These are phyloP conservation scores for Rhynchosporium secalis DNA, from an alignment of 2,329 filamentous ascomycete genomes.

Conservation along the genomic window DNA sequence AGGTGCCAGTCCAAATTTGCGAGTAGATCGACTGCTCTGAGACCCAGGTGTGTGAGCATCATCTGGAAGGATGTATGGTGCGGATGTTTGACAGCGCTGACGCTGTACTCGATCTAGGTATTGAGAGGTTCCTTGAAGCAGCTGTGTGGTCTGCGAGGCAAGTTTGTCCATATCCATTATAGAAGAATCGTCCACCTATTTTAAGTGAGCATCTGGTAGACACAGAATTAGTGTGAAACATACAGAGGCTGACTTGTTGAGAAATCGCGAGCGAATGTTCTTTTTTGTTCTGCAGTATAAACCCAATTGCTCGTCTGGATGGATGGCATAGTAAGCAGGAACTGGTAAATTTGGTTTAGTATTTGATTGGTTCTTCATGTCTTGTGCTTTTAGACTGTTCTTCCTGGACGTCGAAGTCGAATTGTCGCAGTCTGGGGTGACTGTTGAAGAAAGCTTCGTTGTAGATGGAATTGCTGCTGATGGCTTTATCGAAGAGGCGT, in stretches of 20 bases:
- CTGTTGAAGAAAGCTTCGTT: background rate
- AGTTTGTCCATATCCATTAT: background rate
- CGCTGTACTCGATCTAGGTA: conserved; percentile 27
- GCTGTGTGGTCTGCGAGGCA: conserved; percentile 30
- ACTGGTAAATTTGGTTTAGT: conserved; percentile 21
- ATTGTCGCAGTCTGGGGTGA: background rate
- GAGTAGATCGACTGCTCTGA: conserved; percentile 21
- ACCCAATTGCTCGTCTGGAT: conserved; percentile 22
- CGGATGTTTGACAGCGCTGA: conserved; percentile 5
- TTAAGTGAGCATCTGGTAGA: conserved; percentile 12
- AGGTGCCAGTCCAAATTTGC: conserved; percentile 37
- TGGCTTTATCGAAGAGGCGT: background rate
- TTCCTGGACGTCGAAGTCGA: conserved; percentile 8
- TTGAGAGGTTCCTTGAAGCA: conserved; percentile 32
- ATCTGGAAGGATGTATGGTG: background rate
- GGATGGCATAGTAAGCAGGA: conserved; percentile 16
- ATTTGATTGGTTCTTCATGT: conserved; percentile 7
- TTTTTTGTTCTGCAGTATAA: conserved; percentile 34
- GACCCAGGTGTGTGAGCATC: conserved; percentile 18
- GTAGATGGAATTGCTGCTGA: too few relatives aligned
- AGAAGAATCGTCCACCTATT: conserved; percentile 10
- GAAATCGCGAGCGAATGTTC: conserved; percentile 22
- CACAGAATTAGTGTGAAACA: background rate
- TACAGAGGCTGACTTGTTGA: conserved; percentile 22
- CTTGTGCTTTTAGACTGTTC: background rate